Conservation (phyloP, 345 rosid species). For the Angophora floribunda region DNA sequence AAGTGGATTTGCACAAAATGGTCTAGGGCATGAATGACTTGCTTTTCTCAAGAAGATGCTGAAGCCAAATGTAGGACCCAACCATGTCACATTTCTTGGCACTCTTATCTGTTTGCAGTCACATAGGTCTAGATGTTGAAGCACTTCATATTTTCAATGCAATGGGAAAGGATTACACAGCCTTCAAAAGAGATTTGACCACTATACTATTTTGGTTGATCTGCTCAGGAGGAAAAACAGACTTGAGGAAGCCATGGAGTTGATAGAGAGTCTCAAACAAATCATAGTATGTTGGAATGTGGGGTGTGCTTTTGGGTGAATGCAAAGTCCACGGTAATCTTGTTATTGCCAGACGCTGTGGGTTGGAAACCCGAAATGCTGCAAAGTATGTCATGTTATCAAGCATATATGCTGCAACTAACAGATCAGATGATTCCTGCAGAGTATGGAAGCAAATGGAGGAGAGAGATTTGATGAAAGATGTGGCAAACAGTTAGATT, state of each 20-base stretch:
- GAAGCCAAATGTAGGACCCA: constrained; percentile 8
- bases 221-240: constrained; percentile 32
- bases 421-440: constrained; percentile 24
- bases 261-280: constrained; percentile 16
- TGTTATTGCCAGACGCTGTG: constrained; percentile 28
- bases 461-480: constrained; percentile 19
- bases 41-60: constrained; percentile 13
- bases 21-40: constrained; percentile 17
- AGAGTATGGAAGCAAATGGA: constrained; percentile 18
- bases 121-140: constrained; percentile 18
- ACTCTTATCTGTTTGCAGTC: constrained; percentile 29
- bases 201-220: constrained; percentile 23
- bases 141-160: constrained; percentile 18
- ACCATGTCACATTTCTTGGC: constrained; percentile 28
- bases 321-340: constrained; percentile 20
- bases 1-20: constrained; percentile 31
- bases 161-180: constrained; percentile 18
- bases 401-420: constrained; percentile 18
- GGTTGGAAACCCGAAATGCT: constrained; percentile 25
- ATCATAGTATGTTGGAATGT: constrained; percentile 17
- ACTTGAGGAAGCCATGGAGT: constrained; percentile 21
- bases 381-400: constrained; percentile 31
- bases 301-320: constrained; percentile 38
- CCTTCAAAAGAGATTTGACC: constrained; percentile 12
- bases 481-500: constrained; percentile 29